phyloP scores from a whole-genome alignment of 192 early-diverging fungal species.

The Coemansia sp. region DNA sequence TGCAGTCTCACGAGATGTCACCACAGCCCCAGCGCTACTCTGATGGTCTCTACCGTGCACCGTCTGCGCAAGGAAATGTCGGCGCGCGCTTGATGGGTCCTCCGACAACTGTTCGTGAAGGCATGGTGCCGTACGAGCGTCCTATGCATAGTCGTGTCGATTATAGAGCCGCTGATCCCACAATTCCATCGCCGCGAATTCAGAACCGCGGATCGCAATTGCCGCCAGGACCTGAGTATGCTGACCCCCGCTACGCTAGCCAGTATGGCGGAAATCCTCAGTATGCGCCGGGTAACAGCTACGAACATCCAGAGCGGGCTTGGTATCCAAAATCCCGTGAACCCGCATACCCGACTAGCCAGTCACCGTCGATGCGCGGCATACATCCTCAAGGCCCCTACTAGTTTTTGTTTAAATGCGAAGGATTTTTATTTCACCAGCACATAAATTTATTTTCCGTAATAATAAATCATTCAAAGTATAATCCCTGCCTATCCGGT shows the following conservation, averaged over 20 bases:
- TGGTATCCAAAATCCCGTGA: slow-evolving; percentile 12
- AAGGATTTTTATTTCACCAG: background rate
- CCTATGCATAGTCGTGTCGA: background rate
- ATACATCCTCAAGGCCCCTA: background rate
- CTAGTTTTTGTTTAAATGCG: background rate
- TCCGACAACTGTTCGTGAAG: background rate
- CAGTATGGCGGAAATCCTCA: background rate
- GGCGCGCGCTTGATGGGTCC: background rate
- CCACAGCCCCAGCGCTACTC: slow-evolving; percentile 3
- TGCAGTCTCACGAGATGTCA: background rate
- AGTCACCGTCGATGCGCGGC: slow-evolving; percentile 3
- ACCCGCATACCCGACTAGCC: slow-evolving; percentile 3
- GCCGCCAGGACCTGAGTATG: slow-evolving; percentile 8
- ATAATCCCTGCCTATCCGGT: slow-evolving; percentile 13
- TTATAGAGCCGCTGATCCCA: background rate
- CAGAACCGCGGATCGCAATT: background rate
- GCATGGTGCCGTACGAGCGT: slow-evolving; percentile 3
- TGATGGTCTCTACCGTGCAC: background rate
- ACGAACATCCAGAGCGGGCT: slow-evolving; percentile 4
- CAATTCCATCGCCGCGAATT: background rate
- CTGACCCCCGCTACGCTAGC: slow-evolving; percentile 5
- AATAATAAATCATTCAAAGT: background rate
- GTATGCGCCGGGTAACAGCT: background rate
- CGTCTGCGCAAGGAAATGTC: background rate
- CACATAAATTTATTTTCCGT: background rate